Evolutionary conservation across 805 yeast genomes (phyloP).

Genomic region (Isabelozyma rhagii): DNA sequence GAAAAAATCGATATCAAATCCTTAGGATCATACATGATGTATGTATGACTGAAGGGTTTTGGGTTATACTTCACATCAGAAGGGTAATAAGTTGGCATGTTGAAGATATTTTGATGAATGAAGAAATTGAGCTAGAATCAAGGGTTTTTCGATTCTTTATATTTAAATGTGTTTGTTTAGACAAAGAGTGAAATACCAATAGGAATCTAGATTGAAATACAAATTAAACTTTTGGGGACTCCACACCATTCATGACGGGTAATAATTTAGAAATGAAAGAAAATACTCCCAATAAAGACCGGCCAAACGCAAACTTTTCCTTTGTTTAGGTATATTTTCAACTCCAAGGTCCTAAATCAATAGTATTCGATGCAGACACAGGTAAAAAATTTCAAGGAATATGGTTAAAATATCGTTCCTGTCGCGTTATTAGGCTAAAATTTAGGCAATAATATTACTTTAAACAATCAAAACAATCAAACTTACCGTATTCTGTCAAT

Average conservation of each 20-base stretch:
- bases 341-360: too few relatives aligned
- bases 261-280: background rate
- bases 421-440: background rate
- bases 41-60: constrained; percentile 81
- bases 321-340: too few relatives aligned
- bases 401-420: background rate
- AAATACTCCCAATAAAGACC: too few relatives aligned
- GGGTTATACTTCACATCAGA: constrained; percentile 19
- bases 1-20: constrained; percentile 57
- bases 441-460: background rate
- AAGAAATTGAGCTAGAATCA: background rate
- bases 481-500: background rate
- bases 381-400: too few relatives aligned
- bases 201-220: background rate
- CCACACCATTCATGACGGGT: too few relatives aligned
- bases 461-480: background rate
- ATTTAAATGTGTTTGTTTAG: background rate
- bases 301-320: background rate
- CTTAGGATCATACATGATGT: constrained; percentile 70
- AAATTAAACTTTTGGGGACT: too few relatives aligned
- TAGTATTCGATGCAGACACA: too few relatives aligned
- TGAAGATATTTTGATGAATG: background rate
- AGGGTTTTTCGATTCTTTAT: background rate
- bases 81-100: constrained; percentile 14
- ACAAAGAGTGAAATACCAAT: background rate